A percentile compares a stretch with the other conserved stretches of the same genome.
These are phyloP conservation scores for Claviceps quebecensis DNA, from an alignment of 2,329 filamentous ascomycete genomes.

Conservation along the genomic window DNA sequence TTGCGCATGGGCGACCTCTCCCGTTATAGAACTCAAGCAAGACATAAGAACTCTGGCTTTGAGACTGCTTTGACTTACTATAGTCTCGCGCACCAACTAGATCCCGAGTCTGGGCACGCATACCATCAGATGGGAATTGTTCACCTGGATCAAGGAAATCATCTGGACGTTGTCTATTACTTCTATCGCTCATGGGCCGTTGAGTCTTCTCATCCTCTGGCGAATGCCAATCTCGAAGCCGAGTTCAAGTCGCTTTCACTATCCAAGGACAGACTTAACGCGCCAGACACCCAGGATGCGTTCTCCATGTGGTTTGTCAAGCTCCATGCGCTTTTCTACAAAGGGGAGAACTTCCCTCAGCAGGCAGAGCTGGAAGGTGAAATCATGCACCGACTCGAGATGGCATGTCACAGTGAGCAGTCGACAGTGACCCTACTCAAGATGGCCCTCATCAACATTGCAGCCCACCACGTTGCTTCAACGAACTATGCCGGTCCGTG, in stretches of 20 bases:
- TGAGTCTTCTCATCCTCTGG: slow-evolving; percentile 59
- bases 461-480: slow-evolving; percentile 59
- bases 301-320: slow-evolving; percentile 72
- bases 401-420: slow-evolving; percentile 55
- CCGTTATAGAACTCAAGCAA: slow-evolving; percentile 66
- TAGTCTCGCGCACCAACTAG: slow-evolving; percentile 61
- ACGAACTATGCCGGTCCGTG: slow-evolving; percentile 20
- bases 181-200: slow-evolving; percentile 73
- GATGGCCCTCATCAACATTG: slow-evolving; percentile 74
- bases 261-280: slow-evolving; percentile 19
- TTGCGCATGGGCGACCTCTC: slow-evolving; percentile 83
- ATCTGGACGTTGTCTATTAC: slow-evolving; percentile 77
- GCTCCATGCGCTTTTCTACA: slow-evolving; percentile 73
- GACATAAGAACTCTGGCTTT: slow-evolving; percentile 61
- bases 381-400: slow-evolving; percentile 62
- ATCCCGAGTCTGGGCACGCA: slow-evolving; percentile 65
- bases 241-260: slow-evolving; percentile 52
- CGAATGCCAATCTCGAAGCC: slow-evolving; percentile 60
- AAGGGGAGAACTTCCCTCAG: slow-evolving; percentile 57
- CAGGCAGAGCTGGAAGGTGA: slow-evolving; percentile 76
- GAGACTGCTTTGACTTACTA: slow-evolving; percentile 76
- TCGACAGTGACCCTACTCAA: slow-evolving; percentile 56
- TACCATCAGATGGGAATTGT: slow-evolving; percentile 89
- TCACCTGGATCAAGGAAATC: slow-evolving; percentile 60
- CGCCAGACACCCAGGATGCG: slow-evolving; percentile 44